Percentiles rank a stretch among this genome's conserved stretches.
These are phyloP conservation scores for Urochloa ruziziensis DNA, from an alignment of 176 grass and related monocot genomes.

Conservation along the genomic window DNA sequence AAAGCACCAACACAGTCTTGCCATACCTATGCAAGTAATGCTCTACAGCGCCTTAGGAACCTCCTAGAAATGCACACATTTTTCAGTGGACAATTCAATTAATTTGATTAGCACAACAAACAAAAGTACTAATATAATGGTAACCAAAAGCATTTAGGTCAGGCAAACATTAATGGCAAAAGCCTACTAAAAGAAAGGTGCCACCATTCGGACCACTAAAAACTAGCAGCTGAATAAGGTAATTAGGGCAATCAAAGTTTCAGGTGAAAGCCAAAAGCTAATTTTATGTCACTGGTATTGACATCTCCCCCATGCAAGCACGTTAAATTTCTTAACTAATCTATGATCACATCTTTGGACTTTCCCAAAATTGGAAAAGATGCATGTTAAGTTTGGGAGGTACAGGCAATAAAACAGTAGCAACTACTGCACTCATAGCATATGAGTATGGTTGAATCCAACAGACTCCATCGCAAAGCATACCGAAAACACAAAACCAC, in stretches of 20 bases:
- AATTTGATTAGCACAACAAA: not conserved
- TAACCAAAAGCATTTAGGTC: not conserved
- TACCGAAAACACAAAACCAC: not conserved
- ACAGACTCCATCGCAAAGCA: not conserved
- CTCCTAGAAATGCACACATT: not conserved
- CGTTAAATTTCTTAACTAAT: not conserved
- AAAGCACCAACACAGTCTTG: not conserved
- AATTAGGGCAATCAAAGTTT: not conserved
- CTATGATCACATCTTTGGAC: not conserved
- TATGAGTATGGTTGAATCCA: not conserved
- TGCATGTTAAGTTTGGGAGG: not conserved
- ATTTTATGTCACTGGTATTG: not conserved
- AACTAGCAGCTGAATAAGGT: not conserved
- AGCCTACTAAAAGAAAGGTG: not conserved
- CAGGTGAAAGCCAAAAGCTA: not conserved
- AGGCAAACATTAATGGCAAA: not conserved
- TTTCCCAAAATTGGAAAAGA: not conserved
- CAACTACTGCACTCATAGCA: not conserved
- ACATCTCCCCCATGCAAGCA: not conserved
- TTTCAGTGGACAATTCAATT: not conserved
- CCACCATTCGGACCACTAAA: not conserved
- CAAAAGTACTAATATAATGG: not conserved
- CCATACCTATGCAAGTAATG: not conserved
- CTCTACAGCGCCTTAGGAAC: not conserved
- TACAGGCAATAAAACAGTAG: not conserved